These are phyloP conservation scores for Rhodotorula sp. DNA, from an alignment of 1,284 basidiomycete species.

Conservation along the genomic window DNA sequence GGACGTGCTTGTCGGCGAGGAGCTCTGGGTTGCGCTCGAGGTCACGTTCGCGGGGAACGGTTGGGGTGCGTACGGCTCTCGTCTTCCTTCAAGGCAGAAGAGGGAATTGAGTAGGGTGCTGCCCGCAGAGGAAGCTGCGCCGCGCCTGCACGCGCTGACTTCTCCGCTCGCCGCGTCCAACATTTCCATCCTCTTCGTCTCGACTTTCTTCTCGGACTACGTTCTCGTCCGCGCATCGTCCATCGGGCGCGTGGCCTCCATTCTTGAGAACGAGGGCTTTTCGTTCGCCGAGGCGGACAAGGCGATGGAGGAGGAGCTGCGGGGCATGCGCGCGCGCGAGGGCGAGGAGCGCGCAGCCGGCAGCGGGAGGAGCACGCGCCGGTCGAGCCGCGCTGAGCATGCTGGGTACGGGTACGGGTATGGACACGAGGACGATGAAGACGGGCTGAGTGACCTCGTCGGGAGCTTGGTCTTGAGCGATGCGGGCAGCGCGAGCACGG, in stretches of 20 bases:
- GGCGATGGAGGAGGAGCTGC: not conserved
- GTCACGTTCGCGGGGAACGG: conserved; percentile 42
- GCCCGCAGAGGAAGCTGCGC: conserved; percentile 33
- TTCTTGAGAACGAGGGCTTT: conserved; percentile 24
- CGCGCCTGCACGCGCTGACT: conserved; percentile 37
- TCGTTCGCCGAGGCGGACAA: conserved; percentile 10
- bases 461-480: conserved; percentile 4
- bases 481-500: not conserved
- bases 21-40: conserved; percentile 41
- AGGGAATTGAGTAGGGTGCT: accelerated
- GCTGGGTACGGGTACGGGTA: not conserved
- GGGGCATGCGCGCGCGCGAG: conserved; percentile 4
- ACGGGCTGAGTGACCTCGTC: not conserved
- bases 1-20: conserved; percentile 29
- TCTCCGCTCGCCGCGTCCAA: conserved; percentile 40
- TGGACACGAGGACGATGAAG: not conserved
- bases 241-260: conserved; percentile 5
- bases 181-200: conserved; percentile 40
- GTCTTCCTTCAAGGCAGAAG: not conserved
- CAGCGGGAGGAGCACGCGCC: not conserved
- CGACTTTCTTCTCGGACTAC: conserved; percentile 41
- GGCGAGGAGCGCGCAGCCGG: conserved; percentile 1
- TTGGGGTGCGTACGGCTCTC: conserved; percentile 10
- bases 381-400: not conserved
- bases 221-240: conserved; percentile 30